Base-by-base conservation (phyloP, 768 basidiomycete species). In the Russula compacta region DNA sequence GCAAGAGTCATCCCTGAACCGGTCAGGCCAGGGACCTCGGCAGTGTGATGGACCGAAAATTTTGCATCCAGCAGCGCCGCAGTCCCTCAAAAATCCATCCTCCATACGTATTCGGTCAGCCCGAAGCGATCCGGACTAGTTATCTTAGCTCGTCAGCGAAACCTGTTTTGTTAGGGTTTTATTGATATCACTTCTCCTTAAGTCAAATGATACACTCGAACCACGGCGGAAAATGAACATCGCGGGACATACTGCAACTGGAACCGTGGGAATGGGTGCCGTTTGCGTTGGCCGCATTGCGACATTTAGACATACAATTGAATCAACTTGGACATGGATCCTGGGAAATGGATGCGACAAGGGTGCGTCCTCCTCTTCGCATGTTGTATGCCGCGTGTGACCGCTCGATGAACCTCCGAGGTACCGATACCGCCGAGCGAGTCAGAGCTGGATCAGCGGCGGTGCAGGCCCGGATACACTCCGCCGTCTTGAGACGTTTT, bases 391-490 rank as follows among this genome's bases (percentile, higher is more conserved):
- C 24, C 24, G 24, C 47, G 17, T 39, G 24, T 47, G 14, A 33
- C 32, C 24, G n/a, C n/a, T n/a, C n/a, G 44, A 19, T 59, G 50
- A 15, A 15, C 58, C 51, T 2, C 24, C 24, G 44, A 19, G 52
- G 50, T 10, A 15, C 58, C 51, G 49, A 51, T 58, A 19, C 32
- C 38, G n/a, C 56, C 48, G 47, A 50, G 48, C 46, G 58, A 53
- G 51, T 59, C 59, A 59, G 44, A 53, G 19, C 40, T 53, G 4
- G 15, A 61, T 61, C 60, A 61, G 32, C n/a, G 60, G 60, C 60
- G 38, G 56, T 61, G 60, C 56, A 47, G 44, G 24, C 24, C 3
- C 24, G 24, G 42, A 50, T 44, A n/a, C 24, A 46, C 44, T 21
- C 33, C 24, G 44, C 52, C 42, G 14, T 43, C 35, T 52, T 15